These are phyloP conservation scores for Isatis tinctoria DNA, from an alignment of 345 rosid genomes.

Conservation along the genomic window DNA sequence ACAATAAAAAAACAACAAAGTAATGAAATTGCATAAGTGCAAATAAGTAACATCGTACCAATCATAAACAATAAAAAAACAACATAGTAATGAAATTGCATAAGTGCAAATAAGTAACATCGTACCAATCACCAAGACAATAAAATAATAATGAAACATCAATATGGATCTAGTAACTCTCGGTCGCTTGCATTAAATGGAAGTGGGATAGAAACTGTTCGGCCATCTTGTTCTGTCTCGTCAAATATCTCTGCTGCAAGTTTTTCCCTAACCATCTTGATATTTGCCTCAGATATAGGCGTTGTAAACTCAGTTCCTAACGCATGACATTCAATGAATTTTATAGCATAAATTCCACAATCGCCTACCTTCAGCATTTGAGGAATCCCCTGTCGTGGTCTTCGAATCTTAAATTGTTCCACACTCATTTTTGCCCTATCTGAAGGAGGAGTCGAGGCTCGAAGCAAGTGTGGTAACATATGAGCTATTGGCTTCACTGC, in stretches of 20 bases:
- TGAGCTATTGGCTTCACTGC: not conserved
- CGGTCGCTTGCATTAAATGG: not conserved
- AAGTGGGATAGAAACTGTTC: not conserved
- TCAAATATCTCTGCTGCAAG: not conserved
- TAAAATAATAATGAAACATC: not conserved
- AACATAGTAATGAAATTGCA: not conserved
- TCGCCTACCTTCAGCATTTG: not conserved
- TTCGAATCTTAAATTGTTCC: not conserved
- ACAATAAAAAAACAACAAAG: no score
- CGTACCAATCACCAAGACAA: not conserved
- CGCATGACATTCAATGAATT: not conserved
- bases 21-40: no score
- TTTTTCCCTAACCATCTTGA: not conserved
- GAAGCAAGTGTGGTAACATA: slow-evolving; percentile 3
- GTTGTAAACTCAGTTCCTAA: not conserved
- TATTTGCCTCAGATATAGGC: not conserved
- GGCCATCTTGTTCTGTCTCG: not conserved
- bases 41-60: not conserved
- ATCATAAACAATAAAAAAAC: not conserved
- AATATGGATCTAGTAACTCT: not conserved
- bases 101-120: not conserved
- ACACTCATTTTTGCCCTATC: not conserved
- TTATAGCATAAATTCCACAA: not conserved
- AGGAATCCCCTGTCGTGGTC: not conserved
- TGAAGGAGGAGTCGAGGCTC: not conserved